Conservation (phyloP, 2,329 filamentous ascomycete genomes). For the Pezicula neosporulosa region DNA sequence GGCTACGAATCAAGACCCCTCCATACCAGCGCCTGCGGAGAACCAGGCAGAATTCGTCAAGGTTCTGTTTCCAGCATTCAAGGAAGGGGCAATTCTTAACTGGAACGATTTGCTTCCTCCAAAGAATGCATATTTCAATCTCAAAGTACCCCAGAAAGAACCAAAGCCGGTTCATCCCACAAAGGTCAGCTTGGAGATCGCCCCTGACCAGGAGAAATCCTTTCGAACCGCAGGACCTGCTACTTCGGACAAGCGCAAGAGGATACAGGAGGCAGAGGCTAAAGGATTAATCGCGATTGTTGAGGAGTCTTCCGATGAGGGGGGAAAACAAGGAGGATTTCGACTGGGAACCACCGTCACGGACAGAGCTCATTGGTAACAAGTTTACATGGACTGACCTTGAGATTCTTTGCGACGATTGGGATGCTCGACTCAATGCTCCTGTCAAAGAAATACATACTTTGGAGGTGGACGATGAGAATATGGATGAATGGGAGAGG, state of each 20-base stretch:
- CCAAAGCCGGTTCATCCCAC: slow-evolving; percentile 81
- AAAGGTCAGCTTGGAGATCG: slow-evolving; percentile 84
- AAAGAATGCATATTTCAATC: slow-evolving; percentile 73
- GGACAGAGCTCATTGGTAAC: slow-evolving; percentile 58
- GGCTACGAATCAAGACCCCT: slow-evolving; percentile 52
- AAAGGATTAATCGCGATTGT: slow-evolving; percentile 44
- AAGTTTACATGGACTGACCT: slow-evolving; percentile 79
- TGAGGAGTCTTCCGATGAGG: slow-evolving; percentile 34
- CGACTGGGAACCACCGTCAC: slow-evolving; percentile 47
- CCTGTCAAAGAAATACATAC: slow-evolving; percentile 21
- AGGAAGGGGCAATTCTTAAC: slow-evolving; percentile 68
- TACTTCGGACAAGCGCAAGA: slow-evolving; percentile 48
- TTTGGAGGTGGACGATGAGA: slow-evolving; percentile 32
- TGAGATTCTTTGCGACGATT: slow-evolving; percentile 82
- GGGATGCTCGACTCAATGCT: slow-evolving; percentile 60
- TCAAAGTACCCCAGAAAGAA: slow-evolving; percentile 74
- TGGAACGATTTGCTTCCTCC: slow-evolving; percentile 83
- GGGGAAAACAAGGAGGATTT: slow-evolving; percentile 43
- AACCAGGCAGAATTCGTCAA: slow-evolving; percentile 73
- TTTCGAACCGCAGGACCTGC: slow-evolving; percentile 72
- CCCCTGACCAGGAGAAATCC: slow-evolving; percentile 78
- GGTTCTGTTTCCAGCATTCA: slow-evolving; percentile 78
- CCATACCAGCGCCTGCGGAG: slow-evolving; percentile 67
- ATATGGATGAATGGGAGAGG: slow-evolving; percentile 60
- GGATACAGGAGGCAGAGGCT: slow-evolving; percentile 47